Evolutionary conservation across 169 alveolate species (phyloP), one percentile per base, ranked within the genome.

Genomic region (Eimeria falciformis): DNA sequence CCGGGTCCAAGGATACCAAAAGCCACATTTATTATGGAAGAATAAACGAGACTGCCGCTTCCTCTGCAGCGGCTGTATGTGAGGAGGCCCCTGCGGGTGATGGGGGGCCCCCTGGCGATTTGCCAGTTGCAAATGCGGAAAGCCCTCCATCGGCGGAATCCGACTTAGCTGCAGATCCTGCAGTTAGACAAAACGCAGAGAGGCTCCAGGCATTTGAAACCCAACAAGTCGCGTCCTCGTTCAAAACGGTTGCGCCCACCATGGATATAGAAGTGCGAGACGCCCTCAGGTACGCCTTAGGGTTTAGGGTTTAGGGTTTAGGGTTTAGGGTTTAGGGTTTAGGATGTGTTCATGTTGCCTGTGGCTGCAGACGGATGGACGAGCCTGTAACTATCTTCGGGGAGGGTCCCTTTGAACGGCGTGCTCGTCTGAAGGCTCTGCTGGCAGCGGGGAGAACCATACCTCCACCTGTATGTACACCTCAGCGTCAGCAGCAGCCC

Each of bases 341-440:
- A 45, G 11, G n/a, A 12, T 75, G 1, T 47, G 17, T 21, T 47
- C 47, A 5, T 45, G 77, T 37, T 71, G 91, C 50, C 46, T 73
- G 37, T 18, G 27, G 21, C 40, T 37, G 18, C 82, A 71, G 82
- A 40, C 82, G 53, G 17, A 62, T 62, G 62, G 93, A 86, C 6
- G 79, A 92, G 86, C 95, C 95, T n/a, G 56, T 85, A 0, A 50
- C 85, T 25, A 47, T 86, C 5, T 92, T 92, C 29, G 95, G 95
- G 12, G 95, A 92, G 40, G 95, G 90, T 11, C 82, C 95, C 40
- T 87, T 77, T 43, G 93, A 86, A 71, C 82, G 95, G 27, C 45
- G 95, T 21, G 90, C 82, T 5, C 95, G 95, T 3, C 95, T 92
- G 37, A 68, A 65, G 88, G 29, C 65, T 18, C 50, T 92, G 45